Evolutionary conservation across 2,329 filamentous ascomycete species (phyloP), one percentile per base, ranked within the genome.

Genomic region (Paraphaeosphaeria sporulosa): DNA sequence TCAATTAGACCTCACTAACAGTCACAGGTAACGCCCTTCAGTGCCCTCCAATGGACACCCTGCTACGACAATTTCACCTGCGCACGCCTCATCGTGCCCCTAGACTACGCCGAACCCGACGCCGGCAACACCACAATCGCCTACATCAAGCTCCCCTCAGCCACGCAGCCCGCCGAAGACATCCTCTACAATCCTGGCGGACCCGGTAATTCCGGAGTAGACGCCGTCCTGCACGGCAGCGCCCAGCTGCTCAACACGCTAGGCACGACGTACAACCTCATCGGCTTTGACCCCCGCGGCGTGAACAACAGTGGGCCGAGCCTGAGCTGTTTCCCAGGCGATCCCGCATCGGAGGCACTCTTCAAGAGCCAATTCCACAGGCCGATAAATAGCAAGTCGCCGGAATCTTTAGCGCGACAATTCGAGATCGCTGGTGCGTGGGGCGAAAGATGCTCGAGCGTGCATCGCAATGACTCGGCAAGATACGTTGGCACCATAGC

Each of bases 61-160:
- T 54, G 51, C 17, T 54, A 44, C 27, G 25, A 44, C 27, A 54
- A 54, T 8, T 54, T 54, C 51, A 56, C 32, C 17, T 55, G 83
- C 62, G 82, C 83, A 21, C 75, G 80, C 4, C 70, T 86, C 2
- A 71, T 79, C 47, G 76, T 85, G 0, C 84, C 83, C 0, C 77
- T 85, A 68, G 81, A 79, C 60, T 68, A 62, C 48, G 42, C 43
- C 10, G 43, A 64, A 4, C 34, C 36, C 3, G 25, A 13, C 15
- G 32, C 40, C 10, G 59, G 64, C 19, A 73, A 38, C 68, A 70
- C 83, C 25, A 73, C 73, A 1, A 64, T 85, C 23, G 83, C 82
- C 4, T 68, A 85, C 13, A 75, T 79, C 46, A 61, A 52, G 34
- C 27, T 52, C 7, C n/a, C n/a, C 15, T 43, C 61, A 4, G 2